Percentiles rank a stretch among this genome's conserved stretches.
Evolutionary conservation across 768 basidiomycete species (phyloP).

Genomic region (Trametes cubensis): DNA sequence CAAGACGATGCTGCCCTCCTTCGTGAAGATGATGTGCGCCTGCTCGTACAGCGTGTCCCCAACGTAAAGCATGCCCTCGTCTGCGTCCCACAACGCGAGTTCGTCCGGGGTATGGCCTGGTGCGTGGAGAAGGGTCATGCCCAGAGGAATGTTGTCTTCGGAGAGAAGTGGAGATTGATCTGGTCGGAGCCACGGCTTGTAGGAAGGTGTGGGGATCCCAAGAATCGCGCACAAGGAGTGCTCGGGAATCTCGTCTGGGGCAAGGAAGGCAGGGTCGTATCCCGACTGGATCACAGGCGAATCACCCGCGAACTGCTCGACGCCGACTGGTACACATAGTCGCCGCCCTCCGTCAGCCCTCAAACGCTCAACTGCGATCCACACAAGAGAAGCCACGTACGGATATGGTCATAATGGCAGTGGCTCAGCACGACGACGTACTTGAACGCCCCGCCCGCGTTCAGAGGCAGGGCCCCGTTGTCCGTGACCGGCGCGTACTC

Average conservation of each 20-base stretch:
- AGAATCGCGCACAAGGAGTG: conserved; percentile 50
- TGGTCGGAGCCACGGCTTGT: conserved; percentile 48
- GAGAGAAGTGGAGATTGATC: conserved; percentile 42
- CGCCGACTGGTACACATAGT: conserved; percentile 43
- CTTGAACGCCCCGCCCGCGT: conserved; percentile 42
- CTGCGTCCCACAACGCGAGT: conserved; percentile 53
- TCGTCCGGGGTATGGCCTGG: conserved; percentile 64
- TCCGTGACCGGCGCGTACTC: conserved; percentile 47
- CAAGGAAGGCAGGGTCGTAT: conserved; percentile 49
- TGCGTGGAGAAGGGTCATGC: conserved; percentile 52
- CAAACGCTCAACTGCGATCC: not conserved
- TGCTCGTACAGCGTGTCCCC: conserved; percentile 61
- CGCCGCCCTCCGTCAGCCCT: conserved; percentile 2
- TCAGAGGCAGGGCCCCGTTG: conserved; percentile 48
- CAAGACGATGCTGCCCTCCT: conserved; percentile 51
- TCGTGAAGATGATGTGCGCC: conserved; percentile 57
- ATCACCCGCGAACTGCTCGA: conserved; percentile 52
- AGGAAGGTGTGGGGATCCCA: conserved; percentile 46
- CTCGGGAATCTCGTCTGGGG: conserved; percentile 42
- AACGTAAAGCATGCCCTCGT: conserved; percentile 56
- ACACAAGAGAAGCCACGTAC: conserved; percentile 37
- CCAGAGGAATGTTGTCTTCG: conserved; percentile 33
- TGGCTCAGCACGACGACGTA: conserved; percentile 56
- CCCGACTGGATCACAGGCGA: conserved; percentile 52
- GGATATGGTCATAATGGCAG: conserved; percentile 62